Evolutionary conservation across 1,284 basidiomycete species (phyloP), one percentile per base, ranked within the genome.

Genomic region (Ganoderma sinense): DNA sequence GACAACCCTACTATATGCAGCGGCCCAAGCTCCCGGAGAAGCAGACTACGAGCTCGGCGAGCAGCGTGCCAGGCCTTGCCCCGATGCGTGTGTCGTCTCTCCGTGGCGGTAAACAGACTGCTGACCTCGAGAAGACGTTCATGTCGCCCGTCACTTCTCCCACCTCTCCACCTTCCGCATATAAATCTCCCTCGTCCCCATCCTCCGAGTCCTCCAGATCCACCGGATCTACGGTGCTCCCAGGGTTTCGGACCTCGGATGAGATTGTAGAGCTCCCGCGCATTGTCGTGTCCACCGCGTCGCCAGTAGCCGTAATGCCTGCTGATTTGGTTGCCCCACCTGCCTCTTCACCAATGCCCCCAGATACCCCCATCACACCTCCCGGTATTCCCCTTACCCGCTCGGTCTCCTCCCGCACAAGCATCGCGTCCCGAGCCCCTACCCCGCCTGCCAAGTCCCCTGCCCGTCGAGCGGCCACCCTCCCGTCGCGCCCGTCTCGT

Each of bases 1-100:
- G 70, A 13, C 70, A 71, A 23, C 70, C 67, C 2, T 71, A 71
- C 58, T 68, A 66, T 62, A 20, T 67, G 59, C 59, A 58, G 29
- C 64, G 59, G 31, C 59, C 64, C 2, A 43, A 1, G 14, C 26
- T 62, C 20, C 51, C 64, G 43, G 64, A 65, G 68, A 65, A 68
- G 67, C 51, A 39, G 31, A 56, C 53, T 16, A 16, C 55, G 51
- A 26, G 41, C 23, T 58, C 51, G 10, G 29, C 23, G 14, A 59
- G 56, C 31, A 67, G 61, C 61, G 45, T 63, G 31, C 61, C 66
- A 16, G 43, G 20, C 36, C 53, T 58, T 6, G 20, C 66, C 61
- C 66, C 23, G 16, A 53, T 45, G 31, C 66, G 26, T 53, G 31
- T 67, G 61, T 14, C 61, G 18, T 41, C 61, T n/a, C 29, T 39